Base-by-base conservation (phyloP, 1,284 basidiomycete species). In the Papiliotrema terrestris region DNA sequence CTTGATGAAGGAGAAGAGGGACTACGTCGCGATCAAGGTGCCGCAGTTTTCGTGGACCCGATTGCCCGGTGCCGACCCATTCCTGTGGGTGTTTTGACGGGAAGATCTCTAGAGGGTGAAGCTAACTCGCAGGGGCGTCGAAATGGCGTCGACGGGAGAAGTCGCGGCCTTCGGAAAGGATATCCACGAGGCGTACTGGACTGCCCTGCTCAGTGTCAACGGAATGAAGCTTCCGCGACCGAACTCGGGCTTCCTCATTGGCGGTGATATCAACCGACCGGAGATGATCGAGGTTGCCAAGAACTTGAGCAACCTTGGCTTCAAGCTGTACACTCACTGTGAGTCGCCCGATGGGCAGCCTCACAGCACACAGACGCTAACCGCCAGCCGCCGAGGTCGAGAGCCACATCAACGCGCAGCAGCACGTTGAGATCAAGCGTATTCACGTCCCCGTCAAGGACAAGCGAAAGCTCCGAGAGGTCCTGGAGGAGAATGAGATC, bases 31-130 rank as follows among this genome's bases (percentile, higher is more conserved):
- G 15, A 91, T 99, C 83, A 98, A 98, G 80, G 94, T 98, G 49
- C 87, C 96, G 5, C 95, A 96, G 71, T 99, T 99, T 82, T 95
- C 91, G 9, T 99, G 94, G 94, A 98, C 94, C 46, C 88, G 95
- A 60, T 77, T 99, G 44, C 80, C 80, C 17, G 74, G 74, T 58
- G 94, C 95, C 17, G 95, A 98, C 80, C 96, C 95, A 32, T 96
- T 95, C 86, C 82, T 97, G 88, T 90, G 61, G 75, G 86, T 82
- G 8, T 14, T 2, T 3, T 11, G 9, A 2, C n/a, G n/a, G 35
- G 20, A 2, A 45, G 1, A 14, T 15, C 42, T 13, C 35, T 22
- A 9, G 2, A 35, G n/a, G 15, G 22, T 36, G 29, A 15, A 52
- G 52, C 51, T 35, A 19, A 25, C 17, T 23, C 23, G 20, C 17